Base-by-base conservation (phyloP, 2,329 filamentous ascomycete genomes). In the Fusarium nygamai region DNA sequence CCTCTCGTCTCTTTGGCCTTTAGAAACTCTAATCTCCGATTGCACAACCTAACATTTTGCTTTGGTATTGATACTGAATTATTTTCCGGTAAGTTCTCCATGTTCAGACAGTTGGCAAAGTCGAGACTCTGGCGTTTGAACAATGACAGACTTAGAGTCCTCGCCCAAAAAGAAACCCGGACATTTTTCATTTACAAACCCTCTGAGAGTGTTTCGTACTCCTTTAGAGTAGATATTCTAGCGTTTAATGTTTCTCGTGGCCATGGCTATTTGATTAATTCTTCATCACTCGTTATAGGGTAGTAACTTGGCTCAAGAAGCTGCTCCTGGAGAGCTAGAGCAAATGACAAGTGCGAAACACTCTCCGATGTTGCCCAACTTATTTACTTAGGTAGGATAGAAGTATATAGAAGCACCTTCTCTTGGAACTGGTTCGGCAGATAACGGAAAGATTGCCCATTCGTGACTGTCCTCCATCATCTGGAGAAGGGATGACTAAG, bases 401-500 rank as follows among this genome's bases (percentile, higher is more conserved):
- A 53, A 53, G n/a, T 24, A 22, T 11, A 5, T 27, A 53, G 33
- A 36, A 36, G 10, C 13, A 16, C 13, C 19, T 36, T 53, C 33
- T 36, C 19, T 53, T 27, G n/a, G 5, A 22, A 53, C 9, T 4
- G 34, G 14, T 8, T 41, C 16, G 12, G 24, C 24, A 31, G 51
- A 31, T 56, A n/a, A 31, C 11, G 20, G 20, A 43, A 6, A 31
- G 24, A 43, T 31, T 56, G 20, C 20, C 8, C 34, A 39, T 41
- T 39, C 33, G 34, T 22, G 22, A 64, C 47, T 31, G 31, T 41
- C 16, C 19, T 19, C 33, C 16, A 29, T 22, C 20, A n/a, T 38
- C 20, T n/a, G 24, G 17, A 17, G 48, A 59, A 39, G 12, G 27
- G 41, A 74, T 74, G 34, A 71, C 58, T 68, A 71, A 73, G 58